Evolutionary conservation across 768 basidiomycete species (phyloP), one percentile per base, ranked within the genome.

Genomic region (Panaeolus cyanescens): DNA sequence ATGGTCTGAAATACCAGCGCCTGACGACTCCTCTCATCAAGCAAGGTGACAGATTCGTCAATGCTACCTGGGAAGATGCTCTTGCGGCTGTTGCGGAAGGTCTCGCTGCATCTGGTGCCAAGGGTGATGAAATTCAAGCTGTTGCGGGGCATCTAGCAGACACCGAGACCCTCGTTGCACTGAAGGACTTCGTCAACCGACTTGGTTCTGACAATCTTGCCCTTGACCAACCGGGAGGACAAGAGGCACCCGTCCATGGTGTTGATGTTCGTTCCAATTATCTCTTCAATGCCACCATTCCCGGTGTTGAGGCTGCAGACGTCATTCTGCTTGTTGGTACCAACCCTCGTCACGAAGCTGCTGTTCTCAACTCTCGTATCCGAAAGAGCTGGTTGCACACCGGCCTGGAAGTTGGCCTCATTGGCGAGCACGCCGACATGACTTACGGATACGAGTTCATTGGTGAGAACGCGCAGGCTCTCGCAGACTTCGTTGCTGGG

Each of bases 321-420:
- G 93, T 79, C 19, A 93, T 99, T 65, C 86, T 99, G 7, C 85
- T 99, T 30, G 87, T 99, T 67, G 97, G 96, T 59, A 97, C 95
- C 40, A 97, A 99, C 77, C 96, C 96, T 9, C 84, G 97, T 19
- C 96, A 98, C 72, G 97, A 99, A 75, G 97, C 95, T 4, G 91
- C 97, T 20, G 96, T 98, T 59, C 82, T 99, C 65, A 99, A 99
- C 82, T 95, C 96, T 25, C 93, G 97, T 64, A 93, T 99, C 68
- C 86, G 97, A 67, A 96, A 95, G 82, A 90, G 87, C 68, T 99
- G 94, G 92, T 72, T 99, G 65, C 90, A 96, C 71, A 88, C 88
- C 5, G 84, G 87, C 50, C 82, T 96, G 32, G 93, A 98, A 68
- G 83, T 97, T 32, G 97, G 92, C 37, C 75, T 96, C 32, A 87